Evolutionary conservation across 768 basidiomycete genomes (phyloP).

Genomic region (Tulasnella sp.): DNA sequence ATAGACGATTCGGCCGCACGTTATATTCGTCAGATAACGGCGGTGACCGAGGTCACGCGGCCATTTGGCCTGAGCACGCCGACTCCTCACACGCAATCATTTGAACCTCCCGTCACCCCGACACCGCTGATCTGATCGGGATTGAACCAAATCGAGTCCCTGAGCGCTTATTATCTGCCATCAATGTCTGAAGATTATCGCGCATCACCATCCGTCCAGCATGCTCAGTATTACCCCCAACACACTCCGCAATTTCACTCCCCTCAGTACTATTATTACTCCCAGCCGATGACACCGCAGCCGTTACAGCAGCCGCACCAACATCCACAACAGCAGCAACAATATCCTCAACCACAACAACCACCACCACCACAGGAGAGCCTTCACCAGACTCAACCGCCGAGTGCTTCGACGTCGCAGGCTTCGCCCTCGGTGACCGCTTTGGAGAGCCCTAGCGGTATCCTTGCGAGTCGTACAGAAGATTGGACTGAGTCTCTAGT

Average conservation of each 20-base stretch:
- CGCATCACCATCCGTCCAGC: background rate
- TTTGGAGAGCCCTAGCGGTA: conserved; percentile 8
- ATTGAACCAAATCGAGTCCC: too few species aligned
- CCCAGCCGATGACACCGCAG: background rate
- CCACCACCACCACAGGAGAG: conserved; percentile 13
- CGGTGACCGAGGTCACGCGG: too few species aligned
- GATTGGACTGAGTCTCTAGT: conserved; percentile 84
- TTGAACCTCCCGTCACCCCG: too few species aligned
- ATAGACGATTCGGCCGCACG: too few species aligned
- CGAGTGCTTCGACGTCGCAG: conserved; percentile 20
- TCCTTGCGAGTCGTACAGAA: conserved; percentile 53
- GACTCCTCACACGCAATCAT: too few species aligned
- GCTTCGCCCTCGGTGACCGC: background rate
- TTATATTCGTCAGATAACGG: too few species aligned
- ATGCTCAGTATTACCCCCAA: background rate
- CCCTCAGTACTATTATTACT: conserved; percentile 2
- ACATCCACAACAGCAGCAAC: conserved; percentile 21
- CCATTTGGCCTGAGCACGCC: too few species aligned
- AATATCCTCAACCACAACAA: conserved; percentile 23
- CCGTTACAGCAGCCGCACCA: conserved; percentile 4
- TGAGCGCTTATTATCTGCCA: too few species aligned
- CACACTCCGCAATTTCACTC: background rate
- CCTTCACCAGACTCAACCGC: conserved; percentile 3
- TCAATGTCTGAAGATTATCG: conserved; percentile 2
- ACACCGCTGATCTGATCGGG: too few species aligned